Evolutionary conservation across 2,329 filamentous ascomycete genomes (phyloP), one percentile per base, ranked within the genome.

Genomic region (Colletotrichum chrysophilum): DNA sequence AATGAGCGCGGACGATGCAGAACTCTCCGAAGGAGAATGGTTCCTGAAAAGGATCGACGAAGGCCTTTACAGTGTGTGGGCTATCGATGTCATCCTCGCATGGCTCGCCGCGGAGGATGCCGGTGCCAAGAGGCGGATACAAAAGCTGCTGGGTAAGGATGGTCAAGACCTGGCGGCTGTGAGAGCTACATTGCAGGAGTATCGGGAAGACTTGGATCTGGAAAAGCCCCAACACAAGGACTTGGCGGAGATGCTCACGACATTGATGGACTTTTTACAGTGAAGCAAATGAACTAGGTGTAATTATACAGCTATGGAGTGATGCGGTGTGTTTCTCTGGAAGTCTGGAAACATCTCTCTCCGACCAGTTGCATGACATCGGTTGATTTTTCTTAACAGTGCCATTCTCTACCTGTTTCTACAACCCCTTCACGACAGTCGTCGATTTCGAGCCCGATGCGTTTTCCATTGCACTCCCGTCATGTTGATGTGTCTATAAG

Each of bases 31-130:
- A 28, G 89, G 93, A 65, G 94, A 95, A 79, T 96, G 93, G 90
- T 89, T 97, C 28, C 92, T 94, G 0, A 88, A 92, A 67, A 89
- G 95, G 64, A 88, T 98, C 18, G 96, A 98, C 78, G 95, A 95
- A 0, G 97, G 97, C 0, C 86, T 98, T 7, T 98, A 95, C 83
- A 93, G 91, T 30, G 85, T 98, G 71, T 95, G 98, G 86, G 94
- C 92, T 4, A 91, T 97, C 61, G 96, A 98, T 86, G 90, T 96
- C 1, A 91, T 97, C 34, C 85, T 99, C 34, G 95, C 96, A 14
- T 99, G 97, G 97, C 88, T 98, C 36, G 90, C 95, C 9, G 97
- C 96, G 1, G 97, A 99, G 85, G 97, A 99, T 80, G 89, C 88
- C 38, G 95, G 95, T 0, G 94, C 95, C 2, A 91, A 89, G 79